These are phyloP conservation scores for Penicillium aurantiogriseum DNA, from an alignment of 2,329 filamentous ascomycete species.

Conservation along the genomic window DNA sequence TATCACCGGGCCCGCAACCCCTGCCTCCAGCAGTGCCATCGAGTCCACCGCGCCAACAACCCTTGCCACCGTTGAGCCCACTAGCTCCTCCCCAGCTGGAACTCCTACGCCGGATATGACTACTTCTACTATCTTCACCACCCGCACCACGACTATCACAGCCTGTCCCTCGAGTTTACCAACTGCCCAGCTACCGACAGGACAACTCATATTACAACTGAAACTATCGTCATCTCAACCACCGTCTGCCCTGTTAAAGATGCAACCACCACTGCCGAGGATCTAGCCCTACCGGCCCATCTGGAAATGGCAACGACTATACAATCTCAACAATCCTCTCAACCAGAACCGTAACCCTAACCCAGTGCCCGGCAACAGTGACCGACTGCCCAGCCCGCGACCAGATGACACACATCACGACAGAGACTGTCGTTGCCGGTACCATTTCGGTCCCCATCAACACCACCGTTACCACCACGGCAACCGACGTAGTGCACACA, in stretches of 20 bases:
- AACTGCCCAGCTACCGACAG: conserved; percentile 23
- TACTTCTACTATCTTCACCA: conserved; percentile 24
- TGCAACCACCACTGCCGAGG: background rate
- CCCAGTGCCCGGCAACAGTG: conserved; percentile 16
- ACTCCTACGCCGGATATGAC: conserved; percentile 7
- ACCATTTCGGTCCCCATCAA: conserved; percentile 8
- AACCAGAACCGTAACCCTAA: conserved; percentile 15
- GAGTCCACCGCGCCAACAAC: background rate
- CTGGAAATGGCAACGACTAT: background rate
- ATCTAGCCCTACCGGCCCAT: background rate
- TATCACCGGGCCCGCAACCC: background rate
- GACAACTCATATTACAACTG: conserved; percentile 18
- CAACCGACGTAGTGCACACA: background rate
- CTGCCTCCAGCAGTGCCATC: background rate
- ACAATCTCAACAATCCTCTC: conserved; percentile 15
- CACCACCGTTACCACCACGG: background rate
- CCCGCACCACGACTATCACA: conserved; percentile 24
- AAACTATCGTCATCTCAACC: conserved; percentile 21
- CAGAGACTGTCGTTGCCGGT: conserved; percentile 22
- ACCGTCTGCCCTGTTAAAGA: conserved; percentile 22
- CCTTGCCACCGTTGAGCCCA: background rate
- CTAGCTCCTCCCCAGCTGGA: background rate
- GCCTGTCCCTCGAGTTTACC: conserved; percentile 24
- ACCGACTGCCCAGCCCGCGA: conserved; percentile 17
- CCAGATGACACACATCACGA: conserved; percentile 13